These are phyloP conservation scores for Ascochyta viciae-villosae DNA, from an alignment of 2,329 filamentous ascomycete genomes.

Conservation along the genomic window DNA sequence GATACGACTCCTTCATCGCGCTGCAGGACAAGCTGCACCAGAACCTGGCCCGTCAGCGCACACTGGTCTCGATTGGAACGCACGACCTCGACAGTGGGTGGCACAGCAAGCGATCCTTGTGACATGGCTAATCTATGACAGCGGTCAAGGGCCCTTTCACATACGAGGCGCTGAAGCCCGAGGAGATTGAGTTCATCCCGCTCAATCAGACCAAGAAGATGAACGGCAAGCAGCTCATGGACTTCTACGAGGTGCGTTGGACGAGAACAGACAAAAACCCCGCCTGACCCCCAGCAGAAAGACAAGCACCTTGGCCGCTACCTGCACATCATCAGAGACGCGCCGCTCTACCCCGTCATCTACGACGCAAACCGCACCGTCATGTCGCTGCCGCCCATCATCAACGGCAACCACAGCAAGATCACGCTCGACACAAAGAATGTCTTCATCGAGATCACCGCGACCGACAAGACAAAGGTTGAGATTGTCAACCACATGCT, in stretches of 20 bases:
- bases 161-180: slow-evolving; percentile 90
- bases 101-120: not conserved
- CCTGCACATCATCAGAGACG: slow-evolving; percentile 92
- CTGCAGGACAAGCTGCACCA: slow-evolving; percentile 98
- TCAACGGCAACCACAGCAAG: slow-evolving; percentile 97
- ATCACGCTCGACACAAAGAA: slow-evolving; percentile 91
- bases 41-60: slow-evolving; percentile 91
- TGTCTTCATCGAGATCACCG: slow-evolving; percentile 96
- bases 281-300: slow-evolving; percentile 60
- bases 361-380: slow-evolving; percentile 87
- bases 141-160: slow-evolving; percentile 90
- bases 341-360: slow-evolving; percentile 93
- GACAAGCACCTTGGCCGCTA: slow-evolving; percentile 91
- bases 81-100: slow-evolving; percentile 82
- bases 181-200: slow-evolving; percentile 88
- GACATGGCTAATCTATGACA: slow-evolving; percentile 29
- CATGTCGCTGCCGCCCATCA: slow-evolving; percentile 94
- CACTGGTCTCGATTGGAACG: slow-evolving; percentile 94
- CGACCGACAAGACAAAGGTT: slow-evolving; percentile 93
- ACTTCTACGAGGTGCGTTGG: slow-evolving; percentile 75
- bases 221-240: slow-evolving; percentile 87
- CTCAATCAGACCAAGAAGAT: slow-evolving; percentile 91
- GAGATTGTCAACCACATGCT: slow-evolving; percentile 96
- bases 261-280: not conserved
- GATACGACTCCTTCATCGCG: slow-evolving; percentile 96